A percentile compares a stretch with the other conserved stretches of the same genome.
phyloP scores from a whole-genome alignment of 768 basidiomycete species.

The Lepiota brunneoincarnata region DNA sequence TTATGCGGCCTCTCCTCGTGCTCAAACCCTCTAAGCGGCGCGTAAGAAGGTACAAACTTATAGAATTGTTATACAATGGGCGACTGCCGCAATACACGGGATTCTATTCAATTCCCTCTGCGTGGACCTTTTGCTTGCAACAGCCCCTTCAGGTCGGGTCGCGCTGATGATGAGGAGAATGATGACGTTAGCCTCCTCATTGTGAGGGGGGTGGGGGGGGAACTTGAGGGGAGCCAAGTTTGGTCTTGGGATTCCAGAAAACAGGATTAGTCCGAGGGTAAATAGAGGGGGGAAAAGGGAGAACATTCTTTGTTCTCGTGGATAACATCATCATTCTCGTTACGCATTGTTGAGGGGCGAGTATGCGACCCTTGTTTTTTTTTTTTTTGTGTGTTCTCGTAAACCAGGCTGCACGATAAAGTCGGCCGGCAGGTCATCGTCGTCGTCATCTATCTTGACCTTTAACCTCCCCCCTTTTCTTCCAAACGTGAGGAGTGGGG shows the following conservation, averaged over 20 bases:
- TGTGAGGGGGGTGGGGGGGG: no score
- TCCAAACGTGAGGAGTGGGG: neutral
- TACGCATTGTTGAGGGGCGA: no score
- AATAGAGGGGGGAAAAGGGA: no score
- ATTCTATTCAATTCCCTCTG: neutral
- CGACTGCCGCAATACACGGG: conserved; percentile 10
- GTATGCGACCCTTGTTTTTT: no score
- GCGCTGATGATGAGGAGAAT: conserved; percentile 2
- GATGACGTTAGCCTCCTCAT: no score
- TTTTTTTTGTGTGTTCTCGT: no score
- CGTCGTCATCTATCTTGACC: neutral
- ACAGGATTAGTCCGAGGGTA: no score
- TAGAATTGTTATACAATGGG: neutral
- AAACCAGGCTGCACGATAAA: neutral
- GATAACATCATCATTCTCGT: no score
- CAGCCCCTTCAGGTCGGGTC: conserved; percentile 1
- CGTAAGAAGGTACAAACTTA: conserved; percentile 1
- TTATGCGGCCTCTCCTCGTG: neutral
- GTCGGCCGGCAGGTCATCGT: neutral
- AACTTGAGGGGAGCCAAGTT: no score
- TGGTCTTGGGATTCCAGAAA: no score
- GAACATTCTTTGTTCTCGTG: no score
- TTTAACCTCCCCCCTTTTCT: neutral
- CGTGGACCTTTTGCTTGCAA: neutral
- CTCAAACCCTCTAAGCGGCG: neutral